These are phyloP conservation scores for Kalmusia sp. DNA, from an alignment of 2,329 filamentous ascomycete species.

Conservation along the genomic window DNA sequence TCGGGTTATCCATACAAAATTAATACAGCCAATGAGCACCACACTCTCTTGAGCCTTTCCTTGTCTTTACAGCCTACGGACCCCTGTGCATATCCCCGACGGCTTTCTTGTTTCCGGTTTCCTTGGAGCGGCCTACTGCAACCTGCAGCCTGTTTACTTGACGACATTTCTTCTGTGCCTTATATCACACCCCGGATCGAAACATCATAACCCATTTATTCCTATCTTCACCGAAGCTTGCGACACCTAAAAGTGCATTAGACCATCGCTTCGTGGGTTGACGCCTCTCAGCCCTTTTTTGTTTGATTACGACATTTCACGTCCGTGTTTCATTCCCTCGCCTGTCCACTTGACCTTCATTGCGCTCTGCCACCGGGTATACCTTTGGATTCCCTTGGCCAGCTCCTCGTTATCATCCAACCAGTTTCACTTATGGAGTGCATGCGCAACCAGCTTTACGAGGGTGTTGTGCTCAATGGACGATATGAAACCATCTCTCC, in stretches of 20 bases:
- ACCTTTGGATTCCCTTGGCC: slow-evolving; percentile 41
- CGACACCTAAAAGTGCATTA: slow-evolving; percentile 46
- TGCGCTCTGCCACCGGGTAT: slow-evolving; percentile 40
- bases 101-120: slow-evolving; percentile 36
- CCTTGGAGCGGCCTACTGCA: slow-evolving; percentile 33
- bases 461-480: slow-evolving; percentile 82
- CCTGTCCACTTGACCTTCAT: slow-evolving; percentile 24
- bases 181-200: slow-evolving; percentile 25
- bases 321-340: slow-evolving; percentile 27
- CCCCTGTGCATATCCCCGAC: slow-evolving; percentile 50
- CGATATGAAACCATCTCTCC: slow-evolving; percentile 92
- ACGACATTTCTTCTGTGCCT: slow-evolving; percentile 34
- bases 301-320: slow-evolving; percentile 42
- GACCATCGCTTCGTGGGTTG: slow-evolving; percentile 45
- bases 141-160: slow-evolving; percentile 34
- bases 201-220: slow-evolving; percentile 43
- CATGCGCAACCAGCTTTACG: slow-evolving; percentile 80
- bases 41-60: slow-evolving; percentile 53
- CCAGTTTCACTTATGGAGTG: slow-evolving; percentile 71
- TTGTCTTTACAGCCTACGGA: slow-evolving; percentile 49
- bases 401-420: slow-evolving; percentile 22
- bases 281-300: slow-evolving; percentile 39
- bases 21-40: slow-evolving; percentile 53
- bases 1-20: slow-evolving; percentile 47
- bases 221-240: slow-evolving; percentile 38